A percentile compares a stretch with the other conserved stretches of the same genome.
phyloP scores from a whole-genome alignment of 1,284 basidiomycete species.

The Leccinum ponderosum region DNA sequence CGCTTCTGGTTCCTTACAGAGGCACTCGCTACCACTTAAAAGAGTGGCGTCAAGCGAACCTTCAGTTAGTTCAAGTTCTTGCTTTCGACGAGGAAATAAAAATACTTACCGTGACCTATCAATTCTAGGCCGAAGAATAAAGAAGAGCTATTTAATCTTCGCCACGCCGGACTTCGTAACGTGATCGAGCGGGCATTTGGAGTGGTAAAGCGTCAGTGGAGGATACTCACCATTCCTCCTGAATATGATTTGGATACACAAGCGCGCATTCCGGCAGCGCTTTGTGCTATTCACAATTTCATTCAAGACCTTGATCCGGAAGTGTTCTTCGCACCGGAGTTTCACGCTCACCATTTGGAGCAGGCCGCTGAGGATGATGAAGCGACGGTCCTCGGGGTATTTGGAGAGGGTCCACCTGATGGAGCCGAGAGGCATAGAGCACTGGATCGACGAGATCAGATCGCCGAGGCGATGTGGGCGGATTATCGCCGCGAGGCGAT shows the following conservation, averaged over 20 bases:
- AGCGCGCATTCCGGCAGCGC: too few relatives aligned
- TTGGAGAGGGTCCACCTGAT: constrained; percentile 1
- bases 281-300: too few relatives aligned
- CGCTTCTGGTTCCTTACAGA: too few relatives aligned
- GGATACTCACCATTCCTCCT: too few relatives aligned
- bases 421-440: neutral
- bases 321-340: neutral
- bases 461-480: constrained; percentile 17
- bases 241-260: too few relatives aligned
- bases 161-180: constrained; percentile 39
- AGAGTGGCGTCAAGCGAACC: too few relatives aligned
- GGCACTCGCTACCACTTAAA: too few relatives aligned
- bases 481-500: neutral
- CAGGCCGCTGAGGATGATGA: neutral
- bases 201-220: constrained; percentile 25
- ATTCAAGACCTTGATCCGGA: neutral
- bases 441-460: constrained; percentile 7
- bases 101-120: too few relatives aligned
- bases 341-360: neutral
- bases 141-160: constrained; percentile 44
- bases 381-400: neutral
- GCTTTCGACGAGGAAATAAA: too few relatives aligned
- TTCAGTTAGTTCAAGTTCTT: too few relatives aligned
- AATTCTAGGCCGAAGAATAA: constrained; percentile 9
- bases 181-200: constrained; percentile 45